Evolutionary conservation across 768 basidiomycete genomes (phyloP).

Genomic region (Auriscalpium vulgare): DNA sequence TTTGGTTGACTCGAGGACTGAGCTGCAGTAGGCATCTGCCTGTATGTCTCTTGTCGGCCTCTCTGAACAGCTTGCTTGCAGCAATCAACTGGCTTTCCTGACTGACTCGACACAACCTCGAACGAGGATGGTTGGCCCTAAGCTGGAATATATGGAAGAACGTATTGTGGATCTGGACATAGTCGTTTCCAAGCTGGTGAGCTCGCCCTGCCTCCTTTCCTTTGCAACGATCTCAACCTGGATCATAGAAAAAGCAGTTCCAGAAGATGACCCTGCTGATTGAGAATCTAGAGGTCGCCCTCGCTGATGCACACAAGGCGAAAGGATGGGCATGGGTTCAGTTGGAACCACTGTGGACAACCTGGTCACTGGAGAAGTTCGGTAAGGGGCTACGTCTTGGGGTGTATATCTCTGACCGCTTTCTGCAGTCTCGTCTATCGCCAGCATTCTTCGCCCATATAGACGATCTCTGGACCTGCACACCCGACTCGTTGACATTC

Average conservation of each 20-base stretch:
- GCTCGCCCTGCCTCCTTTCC: slow-evolving; percentile 14
- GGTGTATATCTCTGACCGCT: background rate
- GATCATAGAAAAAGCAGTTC: slow-evolving; percentile 58
- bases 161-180: slow-evolving; percentile 50
- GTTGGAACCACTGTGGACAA: slow-evolving; percentile 70
- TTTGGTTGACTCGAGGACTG: slow-evolving; percentile 72
- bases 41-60: background rate
- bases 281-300: slow-evolving; percentile 55
- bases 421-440: slow-evolving; percentile 44
- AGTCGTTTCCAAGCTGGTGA: slow-evolving; percentile 59
- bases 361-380: slow-evolving; percentile 77
- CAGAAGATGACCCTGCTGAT: slow-evolving; percentile 53
- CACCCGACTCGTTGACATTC: slow-evolving; percentile 42
- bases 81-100: slow-evolving; percentile 55
- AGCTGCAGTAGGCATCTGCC: slow-evolving; percentile 60
- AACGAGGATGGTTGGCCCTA: slow-evolving; percentile 53
- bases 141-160: slow-evolving; percentile 60
- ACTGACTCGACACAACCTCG: slow-evolving; percentile 47
- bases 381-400: slow-evolving; percentile 33
- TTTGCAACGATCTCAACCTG: background rate
- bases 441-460: slow-evolving; percentile 53
- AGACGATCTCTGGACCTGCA: slow-evolving; percentile 57
- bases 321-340: slow-evolving; percentile 70
- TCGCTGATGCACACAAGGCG: slow-evolving; percentile 60
- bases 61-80: slow-evolving; percentile 19